phyloP scores from a whole-genome alignment of 1,284 basidiomycete genomes.

The Microbotryum lychnidis-dioicae region DNA sequence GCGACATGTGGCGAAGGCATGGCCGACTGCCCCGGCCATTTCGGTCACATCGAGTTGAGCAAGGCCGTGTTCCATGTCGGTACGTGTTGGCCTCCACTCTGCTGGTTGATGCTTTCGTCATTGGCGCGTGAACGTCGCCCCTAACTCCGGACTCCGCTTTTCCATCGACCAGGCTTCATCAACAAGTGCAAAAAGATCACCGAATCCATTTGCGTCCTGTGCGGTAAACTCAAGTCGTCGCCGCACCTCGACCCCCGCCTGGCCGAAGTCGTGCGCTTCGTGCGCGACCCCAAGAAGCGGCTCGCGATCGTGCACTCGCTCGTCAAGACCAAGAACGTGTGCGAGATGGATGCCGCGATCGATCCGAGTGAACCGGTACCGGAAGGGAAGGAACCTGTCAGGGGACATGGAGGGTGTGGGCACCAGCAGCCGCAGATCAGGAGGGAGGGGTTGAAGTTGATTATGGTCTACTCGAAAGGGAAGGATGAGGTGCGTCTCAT shows the following conservation, averaged over 20 bases:
- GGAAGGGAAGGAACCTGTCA: slow-evolving; percentile 50
- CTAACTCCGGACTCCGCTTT: slow-evolving; percentile 1
- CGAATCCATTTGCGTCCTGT: slow-evolving; percentile 97
- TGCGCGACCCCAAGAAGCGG: slow-evolving; percentile 36
- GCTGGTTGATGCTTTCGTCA: background rate
- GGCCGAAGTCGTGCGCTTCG: slow-evolving; percentile 32
- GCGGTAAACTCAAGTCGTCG: slow-evolving; percentile 85
- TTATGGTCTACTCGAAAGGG: slow-evolving; percentile 87
- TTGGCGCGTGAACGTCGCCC: background rate
- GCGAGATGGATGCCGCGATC: slow-evolving; percentile 65
- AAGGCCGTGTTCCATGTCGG: slow-evolving; percentile 95
- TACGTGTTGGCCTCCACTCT: slow-evolving; percentile 37
- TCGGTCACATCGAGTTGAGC: slow-evolving; percentile 96
- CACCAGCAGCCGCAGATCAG: slow-evolving; percentile 82
- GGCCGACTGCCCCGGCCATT: slow-evolving; percentile 97
- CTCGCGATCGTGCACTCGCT: slow-evolving; percentile 81
- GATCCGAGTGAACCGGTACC: slow-evolving; percentile 64
- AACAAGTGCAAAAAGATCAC: slow-evolving; percentile 99
- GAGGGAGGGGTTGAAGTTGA: slow-evolving; percentile 92
- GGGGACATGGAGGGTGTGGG: slow-evolving; percentile 92
- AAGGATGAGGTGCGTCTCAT: slow-evolving; percentile 27
- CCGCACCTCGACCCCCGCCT: slow-evolving; percentile 41
- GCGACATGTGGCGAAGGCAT: slow-evolving; percentile 99
- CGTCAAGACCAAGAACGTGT: slow-evolving; percentile 74
- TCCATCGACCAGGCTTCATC: slow-evolving; percentile 66